Base-by-base conservation (phyloP, 2,329 filamentous ascomycete species). In the Paracamarosporium sp. region DNA sequence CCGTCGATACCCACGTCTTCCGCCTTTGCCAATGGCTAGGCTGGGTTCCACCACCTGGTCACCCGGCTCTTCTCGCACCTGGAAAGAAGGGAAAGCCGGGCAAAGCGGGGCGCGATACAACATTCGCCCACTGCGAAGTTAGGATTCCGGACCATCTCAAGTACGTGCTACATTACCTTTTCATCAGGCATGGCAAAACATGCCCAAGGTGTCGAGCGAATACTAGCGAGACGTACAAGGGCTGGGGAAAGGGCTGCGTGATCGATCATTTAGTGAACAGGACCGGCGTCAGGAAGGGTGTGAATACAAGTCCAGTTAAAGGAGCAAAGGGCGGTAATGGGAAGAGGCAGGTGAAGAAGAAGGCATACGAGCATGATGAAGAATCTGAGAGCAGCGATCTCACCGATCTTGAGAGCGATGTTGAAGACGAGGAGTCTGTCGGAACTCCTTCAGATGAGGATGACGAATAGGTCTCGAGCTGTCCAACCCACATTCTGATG, bases 1-100 rank as follows among this genome's bases (percentile, higher is more conserved):
- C 87, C 0, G 87, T 89, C 8, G 87, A 89, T 62, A 89, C 87
- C 1, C 87, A 89, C 70, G 86, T 89, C 57, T 88, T 88, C 67
- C 83, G 87, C 1, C 80, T 89, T 13, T 84, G 81, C 63, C 83
- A 84, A 51, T 87, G 87, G 80, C 79, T 89, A 0, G 82, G 82
- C 24, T 89, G 87, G 86, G 78, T 88, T 1, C 86, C 86, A 0
- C 71, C 79, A 46, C 58, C 75, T 55, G 73, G 76, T 53, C 66
- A 77, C 35, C 60, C 68, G 13, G 62, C 67, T 35, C 71, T 72
- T 24, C 63, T 76, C 12, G 60, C 69, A 31, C 70, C 73, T 11
- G 66, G 65, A 7, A 62, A 63, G 3, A 78, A 78, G 59, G 78
- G 78, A 22, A 74, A 77, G 1, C 81, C 81, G 30, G 69, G 75